These are phyloP conservation scores for Juglanconis juglandina DNA, from an alignment of 2,329 filamentous ascomycete species.

Conservation along the genomic window DNA sequence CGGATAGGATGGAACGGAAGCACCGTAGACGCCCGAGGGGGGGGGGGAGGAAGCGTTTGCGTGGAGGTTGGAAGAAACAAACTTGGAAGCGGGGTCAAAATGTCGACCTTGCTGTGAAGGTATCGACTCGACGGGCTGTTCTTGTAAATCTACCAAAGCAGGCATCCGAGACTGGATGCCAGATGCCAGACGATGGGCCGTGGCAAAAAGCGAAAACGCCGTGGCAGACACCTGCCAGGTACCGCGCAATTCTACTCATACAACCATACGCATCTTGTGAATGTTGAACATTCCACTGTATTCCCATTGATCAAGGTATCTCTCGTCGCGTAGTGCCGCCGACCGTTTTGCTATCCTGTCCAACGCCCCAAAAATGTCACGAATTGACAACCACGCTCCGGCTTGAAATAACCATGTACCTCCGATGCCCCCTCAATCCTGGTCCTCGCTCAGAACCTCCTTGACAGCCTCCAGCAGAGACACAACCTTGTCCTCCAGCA, in stretches of 20 bases:
- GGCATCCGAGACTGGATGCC: background rate
- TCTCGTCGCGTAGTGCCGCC: conserved; percentile 7
- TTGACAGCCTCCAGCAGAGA: conserved; percentile 61
- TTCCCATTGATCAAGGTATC: conserved; percentile 14
- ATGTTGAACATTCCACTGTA: background rate
- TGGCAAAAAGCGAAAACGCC: background rate
- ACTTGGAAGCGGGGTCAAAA: background rate
- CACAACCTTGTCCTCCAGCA: conserved; percentile 73
- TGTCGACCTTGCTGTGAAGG: background rate
- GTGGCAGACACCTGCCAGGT: background rate
- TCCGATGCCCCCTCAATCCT: conserved; percentile 33
- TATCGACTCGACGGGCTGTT: background rate
- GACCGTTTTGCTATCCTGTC: conserved; percentile 9
- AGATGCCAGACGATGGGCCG: background rate
- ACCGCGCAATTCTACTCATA: conserved; percentile 8
- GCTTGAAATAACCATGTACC: background rate
- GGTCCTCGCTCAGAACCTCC: conserved; percentile 51
- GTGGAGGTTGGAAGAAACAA: background rate
- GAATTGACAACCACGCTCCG: conserved; percentile 1
- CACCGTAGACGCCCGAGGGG: too few species aligned
- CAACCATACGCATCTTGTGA: background rate
- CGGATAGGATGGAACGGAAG: too few species aligned
- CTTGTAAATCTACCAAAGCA: conserved; percentile 14
- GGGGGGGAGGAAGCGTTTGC: background rate
- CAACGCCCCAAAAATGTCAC: conserved; percentile 16